Evolutionary conservation across 441 rosid genomes (phyloP).

Genomic region (Adansonia grandidieri): DNA sequence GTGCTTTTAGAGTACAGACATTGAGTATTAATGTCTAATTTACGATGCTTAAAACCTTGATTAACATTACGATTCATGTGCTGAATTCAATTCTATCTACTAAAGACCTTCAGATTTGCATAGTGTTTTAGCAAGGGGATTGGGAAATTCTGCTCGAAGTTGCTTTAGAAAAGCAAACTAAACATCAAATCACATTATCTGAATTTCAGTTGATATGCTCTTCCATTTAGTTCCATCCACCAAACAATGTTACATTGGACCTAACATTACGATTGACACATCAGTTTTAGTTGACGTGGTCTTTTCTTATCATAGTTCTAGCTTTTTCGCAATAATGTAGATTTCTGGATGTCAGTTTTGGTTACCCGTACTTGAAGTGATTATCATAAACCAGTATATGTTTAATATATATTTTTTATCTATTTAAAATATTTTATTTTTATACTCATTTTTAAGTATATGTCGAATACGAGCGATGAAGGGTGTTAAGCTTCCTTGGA

Average conservation of each 20-base stretch:
- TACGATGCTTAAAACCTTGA: not conserved
- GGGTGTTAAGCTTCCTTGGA: not conserved
- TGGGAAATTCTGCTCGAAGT: not conserved
- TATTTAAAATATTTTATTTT: too few species aligned
- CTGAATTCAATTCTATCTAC: not conserved
- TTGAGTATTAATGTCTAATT: not conserved
- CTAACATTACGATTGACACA: slow-evolving; percentile 17
- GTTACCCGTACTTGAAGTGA: too few species aligned
- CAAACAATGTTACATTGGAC: slow-evolving; percentile 20
- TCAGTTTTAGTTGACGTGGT: slow-evolving; percentile 21
- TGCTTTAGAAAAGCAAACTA: slow-evolving; percentile 17
- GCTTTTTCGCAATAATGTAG: not conserved
- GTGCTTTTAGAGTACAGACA: not conserved
- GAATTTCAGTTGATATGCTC: not conserved
- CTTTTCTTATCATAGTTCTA: not conserved
- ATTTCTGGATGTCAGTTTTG: not conserved
- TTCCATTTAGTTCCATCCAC: slow-evolving; percentile 6
- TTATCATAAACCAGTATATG: not conserved
- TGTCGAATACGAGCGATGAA: too few species aligned
- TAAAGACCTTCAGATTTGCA: slow-evolving; percentile 11
- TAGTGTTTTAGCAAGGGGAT: not conserved
- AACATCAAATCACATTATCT: slow-evolving; percentile 11
- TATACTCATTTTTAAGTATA: not conserved
- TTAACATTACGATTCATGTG: not conserved
- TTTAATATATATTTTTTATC: too few species aligned